phyloP scores from a whole-genome alignment of 768 basidiomycete species.

The Dioszegia hungarica region DNA sequence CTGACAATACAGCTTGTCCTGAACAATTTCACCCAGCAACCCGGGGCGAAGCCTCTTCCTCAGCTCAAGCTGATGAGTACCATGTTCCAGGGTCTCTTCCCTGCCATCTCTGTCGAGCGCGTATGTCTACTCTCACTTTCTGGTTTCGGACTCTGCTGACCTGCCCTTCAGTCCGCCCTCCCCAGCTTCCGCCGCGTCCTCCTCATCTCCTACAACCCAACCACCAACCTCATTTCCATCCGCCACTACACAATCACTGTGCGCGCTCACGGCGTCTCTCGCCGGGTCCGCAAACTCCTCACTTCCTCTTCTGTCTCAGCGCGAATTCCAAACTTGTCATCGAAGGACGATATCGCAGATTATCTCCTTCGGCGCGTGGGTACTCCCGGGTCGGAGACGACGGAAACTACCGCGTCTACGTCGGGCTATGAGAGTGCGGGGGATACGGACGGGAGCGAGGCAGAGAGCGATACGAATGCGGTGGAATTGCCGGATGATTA shows the following conservation, averaged over 20 bases:
- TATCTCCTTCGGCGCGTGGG: slow-evolving; percentile 69
- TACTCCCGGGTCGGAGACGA: slow-evolving; percentile 56
- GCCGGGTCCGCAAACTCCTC: slow-evolving; percentile 79
- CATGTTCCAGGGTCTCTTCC: slow-evolving; percentile 93
- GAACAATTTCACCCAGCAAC: slow-evolving; percentile 57
- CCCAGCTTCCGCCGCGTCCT: slow-evolving; percentile 73
- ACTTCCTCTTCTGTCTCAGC: slow-evolving; percentile 29
- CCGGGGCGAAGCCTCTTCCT: slow-evolving; percentile 61
- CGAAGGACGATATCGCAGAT: slow-evolving; percentile 91
- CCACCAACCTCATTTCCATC: slow-evolving; percentile 79
- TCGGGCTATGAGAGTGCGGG: slow-evolving; percentile 62
- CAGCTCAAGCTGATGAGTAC: slow-evolving; percentile 90
- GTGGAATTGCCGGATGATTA: slow-evolving; percentile 87
- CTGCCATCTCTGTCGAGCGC: slow-evolving; percentile 63
- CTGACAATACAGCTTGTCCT: slow-evolving; percentile 69
- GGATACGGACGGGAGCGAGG: slow-evolving; percentile 74
- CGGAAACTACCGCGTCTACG: slow-evolving; percentile 73
- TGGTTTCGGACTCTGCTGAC: slow-evolving; percentile 51
- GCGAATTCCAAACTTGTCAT: slow-evolving; percentile 63
- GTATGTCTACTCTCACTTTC: slow-evolving; percentile 23
- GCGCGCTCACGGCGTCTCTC: slow-evolving; percentile 88
- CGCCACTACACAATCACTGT: slow-evolving; percentile 94
- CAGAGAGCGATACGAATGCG: slow-evolving; percentile 51
- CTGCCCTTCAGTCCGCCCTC: slow-evolving; percentile 68
- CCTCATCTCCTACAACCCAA: slow-evolving; percentile 82